Evolutionary conservation across 1,139 yeast genomes (phyloP), one percentile per base, ranked within the genome.

Genomic region (Blastobotrys arbuscula): DNA sequence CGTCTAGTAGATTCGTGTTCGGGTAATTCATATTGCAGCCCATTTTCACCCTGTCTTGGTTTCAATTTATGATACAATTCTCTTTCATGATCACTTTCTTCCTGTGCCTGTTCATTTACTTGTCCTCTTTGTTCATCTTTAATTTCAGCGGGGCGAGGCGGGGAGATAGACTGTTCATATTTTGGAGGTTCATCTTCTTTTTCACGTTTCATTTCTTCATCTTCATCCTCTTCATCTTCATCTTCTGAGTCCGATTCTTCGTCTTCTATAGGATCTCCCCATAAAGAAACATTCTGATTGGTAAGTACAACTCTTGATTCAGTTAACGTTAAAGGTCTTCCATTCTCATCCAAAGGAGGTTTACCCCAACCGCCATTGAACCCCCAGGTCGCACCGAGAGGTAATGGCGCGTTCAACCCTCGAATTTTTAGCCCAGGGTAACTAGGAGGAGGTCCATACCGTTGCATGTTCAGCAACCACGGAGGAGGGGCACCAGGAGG

Each of bases 391-490:
- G 70, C 68, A 12, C 70, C 72, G 1, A 63, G 53, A 1, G 73
- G 74, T 35, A 66, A 59, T 2, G 72, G 69, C 0, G 69, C 69
- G 52, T 75, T 77, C 43, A 68, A 66, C 54, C 85, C 73, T 57
- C 76, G 88, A 6, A 87, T 77, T 30, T 73, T 66, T 62, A 87
- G 69, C 33, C 79, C 74, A 2, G 81, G 81, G 64, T 89, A 92
- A 15, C 90, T 75, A 0, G 96, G 96, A 0, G 98, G 97, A 31
- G 86, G 81, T 0, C 97, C 97, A 20, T 78, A 61, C 49, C 78
- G 74, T 48, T 75, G 75, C 89, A 90, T 84, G 39, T 78, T 76
- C 4, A 75, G 65, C 20, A 84, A 74, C 97, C 97, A 92, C 0
- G 97, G 96, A 1, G 94, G 89, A 1, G 84, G 75, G 1, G 75